These are phyloP conservation scores for Cubamyces sp. DNA, from an alignment of 768 basidiomycete genomes.

Conservation along the genomic window DNA sequence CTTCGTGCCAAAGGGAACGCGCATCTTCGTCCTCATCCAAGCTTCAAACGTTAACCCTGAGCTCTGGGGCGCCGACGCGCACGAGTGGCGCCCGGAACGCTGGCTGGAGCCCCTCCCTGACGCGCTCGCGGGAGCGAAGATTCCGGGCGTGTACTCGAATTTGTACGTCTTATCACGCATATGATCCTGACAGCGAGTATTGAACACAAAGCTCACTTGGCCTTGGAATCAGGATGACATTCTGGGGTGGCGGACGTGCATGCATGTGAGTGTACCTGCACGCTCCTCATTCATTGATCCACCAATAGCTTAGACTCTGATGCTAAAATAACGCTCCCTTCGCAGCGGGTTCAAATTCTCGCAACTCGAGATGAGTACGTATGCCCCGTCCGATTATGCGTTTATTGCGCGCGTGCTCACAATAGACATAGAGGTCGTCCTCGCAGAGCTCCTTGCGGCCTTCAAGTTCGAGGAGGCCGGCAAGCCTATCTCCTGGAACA, in stretches of 20 bases:
- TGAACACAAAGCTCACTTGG: not conserved
- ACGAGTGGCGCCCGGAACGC: constrained; percentile 29
- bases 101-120: constrained; percentile 22
- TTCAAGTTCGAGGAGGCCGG: constrained; percentile 21
- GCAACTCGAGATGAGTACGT: constrained; percentile 48
- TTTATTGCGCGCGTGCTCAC: not conserved
- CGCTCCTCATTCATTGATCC: not conserved
- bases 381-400: not conserved
- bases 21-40: constrained; percentile 26
- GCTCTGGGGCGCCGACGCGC: constrained; percentile 31
- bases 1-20: constrained; percentile 23
- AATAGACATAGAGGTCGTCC: constrained; percentile 14
- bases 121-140: constrained; percentile 10
- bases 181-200: not conserved
- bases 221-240: constrained; percentile 16
- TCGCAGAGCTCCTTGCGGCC: constrained; percentile 10
- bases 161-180: constrained; percentile 5
- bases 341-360: constrained; percentile 49
- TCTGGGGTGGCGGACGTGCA: constrained; percentile 12
- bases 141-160: constrained; percentile 21
- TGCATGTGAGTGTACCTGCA: constrained; percentile 14
- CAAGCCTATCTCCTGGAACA: constrained; percentile 19
- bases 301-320: too few relatives aligned
- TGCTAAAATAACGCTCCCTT: not conserved
- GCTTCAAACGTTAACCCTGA: constrained; percentile 27